Base-by-base conservation (phyloP, 2,329 filamentous ascomycete genomes). In the Sporothrix luriei region DNA sequence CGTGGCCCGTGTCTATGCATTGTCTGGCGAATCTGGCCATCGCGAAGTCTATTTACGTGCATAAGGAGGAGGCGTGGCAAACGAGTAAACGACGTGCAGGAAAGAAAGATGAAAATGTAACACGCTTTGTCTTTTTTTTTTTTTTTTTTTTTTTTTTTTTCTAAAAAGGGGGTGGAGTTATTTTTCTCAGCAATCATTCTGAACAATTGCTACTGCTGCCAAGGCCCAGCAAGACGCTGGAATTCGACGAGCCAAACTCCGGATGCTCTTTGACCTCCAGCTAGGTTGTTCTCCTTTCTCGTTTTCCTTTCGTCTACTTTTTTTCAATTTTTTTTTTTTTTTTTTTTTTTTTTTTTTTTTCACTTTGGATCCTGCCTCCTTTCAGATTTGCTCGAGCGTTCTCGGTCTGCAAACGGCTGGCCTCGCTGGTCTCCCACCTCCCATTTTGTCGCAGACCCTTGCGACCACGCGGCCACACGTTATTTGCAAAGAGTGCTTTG, bases 401-500 rank as follows among this genome's bases (percentile, higher is more conserved):
- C 33, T 29, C 55, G 57, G 66, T 14, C 57, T 43, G 54, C 54
- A 14, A 33, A 19, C 3, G 57, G 57, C 57, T 61, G 57, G 57
- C 11, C 54, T 61, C 57, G 57, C 38, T 19, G 33, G 57, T 43
- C 29, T 24, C 16, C 54, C 54, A 57, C n/a, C 29, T 33, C 54
- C 54, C 26, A 33, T 57, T 57, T 38, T 38, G 7, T 57, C 26
- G 29, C 26, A 19, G 26, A n/a, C 52, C 67, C 67, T 54, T 62
- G 67, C 33, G 67, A 46, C 67, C 67, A 68, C 67, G 67, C 67
- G 66, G 55, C 66, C 66, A 51, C 66, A 62, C 66, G 55, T 61
- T 68, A 48, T 14, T 5, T 55, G 26, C 24, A 9, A 33, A 14
- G 3, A 33, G 33, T 13, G 13, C 3, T 2, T n/a, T 14, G 11